Conservation (phyloP, 2,329 filamentous ascomycete species). For the Penicillium sp. region DNA sequence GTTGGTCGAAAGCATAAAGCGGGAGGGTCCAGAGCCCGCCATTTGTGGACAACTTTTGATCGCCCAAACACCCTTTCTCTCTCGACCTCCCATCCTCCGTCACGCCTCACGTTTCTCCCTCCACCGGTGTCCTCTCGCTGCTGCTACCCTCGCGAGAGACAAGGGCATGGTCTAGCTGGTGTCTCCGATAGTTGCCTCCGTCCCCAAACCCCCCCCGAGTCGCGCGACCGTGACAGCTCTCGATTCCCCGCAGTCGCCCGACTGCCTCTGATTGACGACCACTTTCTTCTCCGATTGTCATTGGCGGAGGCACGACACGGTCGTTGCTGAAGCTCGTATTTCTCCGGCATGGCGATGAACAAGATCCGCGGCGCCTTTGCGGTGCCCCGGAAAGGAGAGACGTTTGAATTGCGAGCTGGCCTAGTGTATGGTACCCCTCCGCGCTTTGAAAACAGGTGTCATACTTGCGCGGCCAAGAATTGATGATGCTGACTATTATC, state of each 20-base stretch:
- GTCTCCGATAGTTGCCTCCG: constrained; percentile 11
- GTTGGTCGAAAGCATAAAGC: constrained; percentile 12
- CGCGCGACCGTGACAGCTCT: constrained; percentile 35
- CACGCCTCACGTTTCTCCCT: constrained; percentile 9
- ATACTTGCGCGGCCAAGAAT: constrained; percentile 7
- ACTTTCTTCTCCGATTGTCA: constrained; percentile 18
- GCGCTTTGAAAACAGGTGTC: constrained; percentile 16
- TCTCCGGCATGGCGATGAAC: constrained; percentile 79
- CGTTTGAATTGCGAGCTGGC: constrained; percentile 92
- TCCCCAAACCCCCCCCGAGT: constrained; percentile 12
- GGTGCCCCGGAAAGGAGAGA: constrained; percentile 93
- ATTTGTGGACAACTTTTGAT: constrained; percentile 39
- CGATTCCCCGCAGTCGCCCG: constrained; percentile 36
- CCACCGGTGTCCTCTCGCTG: constrained; percentile 11
- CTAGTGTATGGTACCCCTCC: constrained; percentile 61
- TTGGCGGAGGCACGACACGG: constrained; percentile 39
- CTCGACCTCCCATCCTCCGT: constrained; percentile 13
- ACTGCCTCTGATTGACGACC: constrained; percentile 17
- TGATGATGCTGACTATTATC: constrained; percentile 38
- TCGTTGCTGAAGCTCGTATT: constrained; percentile 39
- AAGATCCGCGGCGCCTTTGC: constrained; percentile 93
- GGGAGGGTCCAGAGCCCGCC: constrained; percentile 28
- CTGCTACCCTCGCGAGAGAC: constrained; percentile 10
- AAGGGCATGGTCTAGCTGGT: constrained; percentile 14
- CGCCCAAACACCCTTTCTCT: constrained; percentile 28